Evolutionary conservation across 331 rosid species (phyloP).

Genomic region (Phaseolus coccineus): DNA sequence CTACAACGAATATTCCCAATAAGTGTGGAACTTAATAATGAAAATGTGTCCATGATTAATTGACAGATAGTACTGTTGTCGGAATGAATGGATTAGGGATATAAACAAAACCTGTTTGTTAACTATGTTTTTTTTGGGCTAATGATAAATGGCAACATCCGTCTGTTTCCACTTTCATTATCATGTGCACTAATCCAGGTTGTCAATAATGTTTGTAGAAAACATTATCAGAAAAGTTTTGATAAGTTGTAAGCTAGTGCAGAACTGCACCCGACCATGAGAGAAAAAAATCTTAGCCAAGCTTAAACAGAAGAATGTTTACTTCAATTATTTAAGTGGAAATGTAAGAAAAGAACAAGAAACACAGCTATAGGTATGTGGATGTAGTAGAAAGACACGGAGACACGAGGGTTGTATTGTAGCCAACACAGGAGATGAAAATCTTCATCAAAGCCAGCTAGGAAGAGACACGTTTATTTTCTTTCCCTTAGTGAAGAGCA

Average conservation of each 20-base stretch:
- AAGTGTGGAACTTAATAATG: constrained; percentile 22
- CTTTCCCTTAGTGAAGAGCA: constrained; percentile 5
- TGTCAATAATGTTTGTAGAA: constrained; percentile 21
- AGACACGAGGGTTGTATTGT: constrained; percentile 36
- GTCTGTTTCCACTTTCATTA: not conserved
- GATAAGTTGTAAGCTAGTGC: too few relatives aligned
- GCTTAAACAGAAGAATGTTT: not conserved
- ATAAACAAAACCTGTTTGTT: not conserved
- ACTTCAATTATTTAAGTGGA: not conserved
- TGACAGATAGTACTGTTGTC: constrained; percentile 26
- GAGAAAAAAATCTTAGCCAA: not conserved
- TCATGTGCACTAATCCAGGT: not conserved
- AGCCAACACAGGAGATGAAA: constrained; percentile 37
- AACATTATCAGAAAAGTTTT: too few relatives aligned
- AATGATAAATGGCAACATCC: not conserved
- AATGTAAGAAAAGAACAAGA: not conserved
- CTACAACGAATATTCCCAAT: constrained; percentile 18
- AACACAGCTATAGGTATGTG: not conserved
- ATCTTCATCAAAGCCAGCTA: constrained; percentile 48
- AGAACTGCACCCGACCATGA: too few relatives aligned
- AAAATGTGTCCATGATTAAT: constrained; percentile 14
- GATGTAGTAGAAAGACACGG: constrained; percentile 2
- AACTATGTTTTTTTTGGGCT: not conserved
- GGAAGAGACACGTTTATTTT: constrained; percentile 41
- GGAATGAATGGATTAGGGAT: constrained; percentile 17